Evolutionary conservation across 179 eudicot species (phyloP), one percentile per base, ranked within the genome.

Genomic region (Beta lomatogona): DNA sequence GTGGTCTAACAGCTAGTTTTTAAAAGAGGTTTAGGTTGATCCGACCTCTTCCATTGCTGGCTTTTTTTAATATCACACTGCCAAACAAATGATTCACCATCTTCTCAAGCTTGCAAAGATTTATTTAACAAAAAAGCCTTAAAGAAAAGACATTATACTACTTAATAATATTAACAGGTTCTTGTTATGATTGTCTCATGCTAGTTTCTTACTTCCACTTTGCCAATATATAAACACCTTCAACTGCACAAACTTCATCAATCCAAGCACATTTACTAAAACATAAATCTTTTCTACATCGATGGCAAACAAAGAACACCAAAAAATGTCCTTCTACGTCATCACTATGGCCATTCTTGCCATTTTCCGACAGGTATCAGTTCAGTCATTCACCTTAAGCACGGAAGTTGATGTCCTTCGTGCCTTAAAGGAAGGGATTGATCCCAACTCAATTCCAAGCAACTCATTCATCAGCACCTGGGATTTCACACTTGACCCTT

Each of bases 401-500:
- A 64, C 92, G 3, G 97, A 93, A 70, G 61, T 89, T 2, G 86
- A 90, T 41, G 92, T 89, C 59, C 93, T 93, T 0, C 88, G 83
- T 4, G 80, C 88, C 63, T 64, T 93, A 41, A 85, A 82, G 57
- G 79, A 82, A 72, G 88, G 91, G 4, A 83, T 93, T 15, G 92
- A 92, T 66, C 93, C 93, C 22, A 86, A 82, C 84, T 82, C 97
- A 0, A 87, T 93, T 45, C 86, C 93, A 25, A 73, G 78, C 28
- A 77, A 77, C 58, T 90, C 95, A 0, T 93, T 87, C 79, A 86
- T 93, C 19, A 71, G 81, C 59, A 83, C 87, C 4, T 93, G 95
- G 97, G 82, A 92, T 59, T 93, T 93, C 67, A 28, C 81, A 2
- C 25, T 85, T 4, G 97, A 93, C 83, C 97, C 95, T 1, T 93